Base-by-base conservation (phyloP, 805 yeast genomes). In the Candida odintsovae region DNA sequence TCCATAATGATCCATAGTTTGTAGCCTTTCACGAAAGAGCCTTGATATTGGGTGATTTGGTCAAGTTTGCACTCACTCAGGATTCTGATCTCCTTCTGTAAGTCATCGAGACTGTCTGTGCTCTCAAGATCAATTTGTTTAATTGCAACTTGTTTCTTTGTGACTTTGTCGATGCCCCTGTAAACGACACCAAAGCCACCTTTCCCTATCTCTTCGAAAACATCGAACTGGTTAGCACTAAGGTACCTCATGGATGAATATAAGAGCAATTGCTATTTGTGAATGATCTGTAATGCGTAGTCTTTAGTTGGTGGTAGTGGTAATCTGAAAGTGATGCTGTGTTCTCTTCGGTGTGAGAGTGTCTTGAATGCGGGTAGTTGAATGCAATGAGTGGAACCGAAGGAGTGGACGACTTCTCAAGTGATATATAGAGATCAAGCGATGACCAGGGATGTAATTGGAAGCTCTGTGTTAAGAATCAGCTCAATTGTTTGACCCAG, bases 111-210 rank as follows among this genome's bases (percentile, higher is more conserved):
- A 56, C 90, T 96, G 50, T 87, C 90, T 42, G 83, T 90, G 2
- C 95, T 85, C 63, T 94, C 99, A 45, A 94, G 72, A 60, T 92
- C 90, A 48, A 94, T 74, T 9, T 90, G 92, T 63, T 94, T 94
- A 59, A 94, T 90, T 18, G 99, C 99, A 45, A 90, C 95, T 2
- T 84, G 77, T 53, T 82, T 80, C 55, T 82, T 82, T 7, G 95
- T 83, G 51, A 78, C 80, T 38, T 74, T 68, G 60, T 83, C 78
- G 42, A 76, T 66, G 26, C 96, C 99, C 62, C 90, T 88, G 66
- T 92, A 94, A 8, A 94, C 99, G 20, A 90, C 84, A 31, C 99
- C 99, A 65, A 94, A 94, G 65, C 90, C 94, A 33, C 99, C 99
- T 50, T 92, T 76, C 8, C 99, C 99, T 13, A 94, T 86, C 40